A percentile compares a stretch with the other conserved stretches of the same genome.
These are phyloP conservation scores for Tritrichomonas musculus DNA, from an alignment of 208 protist genomes.

Conservation along the genomic window DNA sequence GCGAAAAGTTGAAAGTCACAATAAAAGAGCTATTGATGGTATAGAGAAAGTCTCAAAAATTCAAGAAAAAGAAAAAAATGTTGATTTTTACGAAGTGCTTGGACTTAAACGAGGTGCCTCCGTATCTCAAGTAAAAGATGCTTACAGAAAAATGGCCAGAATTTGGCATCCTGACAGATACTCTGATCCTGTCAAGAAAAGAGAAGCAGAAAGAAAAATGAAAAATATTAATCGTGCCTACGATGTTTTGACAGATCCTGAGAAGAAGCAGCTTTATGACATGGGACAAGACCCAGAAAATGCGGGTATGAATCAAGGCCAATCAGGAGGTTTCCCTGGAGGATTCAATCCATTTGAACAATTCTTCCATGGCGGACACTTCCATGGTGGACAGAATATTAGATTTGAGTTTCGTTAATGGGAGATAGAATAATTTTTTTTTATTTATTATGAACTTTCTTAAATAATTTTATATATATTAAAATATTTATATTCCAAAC, in stretches of 20 bases:
- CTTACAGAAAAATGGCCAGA: not conserved
- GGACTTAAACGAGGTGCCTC: not conserved
- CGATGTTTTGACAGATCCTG: not conserved
- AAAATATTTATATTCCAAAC: too few species aligned
- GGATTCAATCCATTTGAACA: too few species aligned
- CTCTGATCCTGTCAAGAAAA: not conserved
- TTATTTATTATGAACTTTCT: too few species aligned
- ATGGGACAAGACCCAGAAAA: not conserved
- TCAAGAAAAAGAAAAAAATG: conserved; percentile 12
- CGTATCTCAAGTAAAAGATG: not conserved
- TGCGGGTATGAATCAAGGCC: not conserved
- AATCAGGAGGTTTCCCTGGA: too few species aligned
- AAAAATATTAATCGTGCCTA: not conserved
- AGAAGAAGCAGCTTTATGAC: not conserved
- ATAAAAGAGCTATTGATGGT: not conserved
- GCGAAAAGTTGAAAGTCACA: not conserved
- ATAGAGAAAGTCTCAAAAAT: not conserved
- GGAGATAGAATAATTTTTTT: too few species aligned
- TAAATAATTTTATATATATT: too few species aligned
- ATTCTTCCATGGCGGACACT: too few species aligned
- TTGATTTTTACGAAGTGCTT: not conserved
- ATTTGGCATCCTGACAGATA: not conserved
- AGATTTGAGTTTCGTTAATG: too few species aligned
- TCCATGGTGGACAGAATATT: too few species aligned
- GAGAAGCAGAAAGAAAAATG: conserved; percentile 15